These are phyloP conservation scores for Colletotrichum shisoi DNA, from an alignment of 2,329 filamentous ascomycete genomes.

Conservation along the genomic window DNA sequence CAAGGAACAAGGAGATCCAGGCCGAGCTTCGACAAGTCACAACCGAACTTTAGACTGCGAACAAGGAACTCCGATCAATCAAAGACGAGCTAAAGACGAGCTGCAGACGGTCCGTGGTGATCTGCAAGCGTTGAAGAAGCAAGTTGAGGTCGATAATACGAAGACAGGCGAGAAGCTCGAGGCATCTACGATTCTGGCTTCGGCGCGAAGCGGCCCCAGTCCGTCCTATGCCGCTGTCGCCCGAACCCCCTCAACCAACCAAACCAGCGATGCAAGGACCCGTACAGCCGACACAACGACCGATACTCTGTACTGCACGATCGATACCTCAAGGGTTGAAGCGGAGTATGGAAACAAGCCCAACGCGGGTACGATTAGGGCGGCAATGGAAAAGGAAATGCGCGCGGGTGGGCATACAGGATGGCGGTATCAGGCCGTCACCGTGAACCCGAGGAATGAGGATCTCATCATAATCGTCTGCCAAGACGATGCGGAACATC, in stretches of 20 bases:
- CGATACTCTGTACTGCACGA: conserved; percentile 8
- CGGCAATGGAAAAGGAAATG: conserved; percentile 12
- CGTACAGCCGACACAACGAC: background rate
- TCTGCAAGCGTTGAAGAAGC: background rate
- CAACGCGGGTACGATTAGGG: background rate
- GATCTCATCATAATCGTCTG: conserved; percentile 13
- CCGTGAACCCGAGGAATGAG: background rate
- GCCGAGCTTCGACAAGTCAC: background rate
- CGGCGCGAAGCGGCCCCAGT: background rate
- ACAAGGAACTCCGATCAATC: background rate
- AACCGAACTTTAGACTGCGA: background rate
- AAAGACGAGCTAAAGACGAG: too few species aligned
- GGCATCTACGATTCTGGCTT: background rate
- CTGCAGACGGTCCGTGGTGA: background rate
- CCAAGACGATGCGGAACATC: conserved; percentile 11
- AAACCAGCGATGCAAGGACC: background rate
- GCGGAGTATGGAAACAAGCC: background rate
- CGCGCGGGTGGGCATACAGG: background rate
- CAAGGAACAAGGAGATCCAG: background rate
- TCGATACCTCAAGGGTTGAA: conserved; percentile 14
- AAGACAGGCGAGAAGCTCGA: background rate
- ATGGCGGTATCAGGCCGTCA: conserved; percentile 11
- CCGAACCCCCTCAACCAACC: background rate
- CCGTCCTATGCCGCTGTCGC: background rate
- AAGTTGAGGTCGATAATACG: background rate